Evolutionary conservation across 805 yeast species (phyloP), one percentile per base, ranked within the genome.

Genomic region (Sungouiozyma ichnusensis): DNA sequence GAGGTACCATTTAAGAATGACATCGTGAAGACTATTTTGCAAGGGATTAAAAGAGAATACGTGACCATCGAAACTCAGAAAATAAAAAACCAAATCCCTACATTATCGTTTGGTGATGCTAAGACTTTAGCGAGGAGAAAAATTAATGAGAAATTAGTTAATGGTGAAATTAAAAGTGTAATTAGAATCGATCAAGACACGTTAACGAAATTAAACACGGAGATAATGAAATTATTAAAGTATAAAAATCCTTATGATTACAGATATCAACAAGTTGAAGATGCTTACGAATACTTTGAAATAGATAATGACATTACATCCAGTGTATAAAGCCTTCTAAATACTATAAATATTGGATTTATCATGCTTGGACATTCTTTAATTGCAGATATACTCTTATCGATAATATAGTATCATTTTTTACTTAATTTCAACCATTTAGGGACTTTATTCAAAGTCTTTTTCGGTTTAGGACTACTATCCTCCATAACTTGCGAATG

Each of bases 391-490:
- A n/a, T n/a, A n/a, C n/a, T n/a, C n/a, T n/a, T n/a, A n/a, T n/a
- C n/a, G n/a, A n/a, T n/a, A n/a, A n/a, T n/a, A n/a, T n/a, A n/a
- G n/a, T n/a, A n/a, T 43, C 48, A 64, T 45, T 63, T 64, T 43
- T 66, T 68, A 16, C 68, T 60, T 17, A 67, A 37, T 41, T 62
- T 66, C 37, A 68, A 49, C 69, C 71, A 67, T 41, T 63, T 67
- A 11, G 72, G 71, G 2, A 63, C 43, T 39, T 62, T 60, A 40
- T 57, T 56, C 6, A 43, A 29, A 20, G 53, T 29, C 35, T 44
- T 48, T 18, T 42, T 46, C 1, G 20, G 15, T 15, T 14, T 39
- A 3, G n/a, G 18, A 4, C 27, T 20, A 20, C 20, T 14, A 7
- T 36, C 16, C 15, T 11, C n/a, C 38, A 1, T 19, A 52, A 33